phyloP scores from a whole-genome alignment of 2,329 filamentous ascomycete genomes.

The Coniochaeta sp. region DNA sequence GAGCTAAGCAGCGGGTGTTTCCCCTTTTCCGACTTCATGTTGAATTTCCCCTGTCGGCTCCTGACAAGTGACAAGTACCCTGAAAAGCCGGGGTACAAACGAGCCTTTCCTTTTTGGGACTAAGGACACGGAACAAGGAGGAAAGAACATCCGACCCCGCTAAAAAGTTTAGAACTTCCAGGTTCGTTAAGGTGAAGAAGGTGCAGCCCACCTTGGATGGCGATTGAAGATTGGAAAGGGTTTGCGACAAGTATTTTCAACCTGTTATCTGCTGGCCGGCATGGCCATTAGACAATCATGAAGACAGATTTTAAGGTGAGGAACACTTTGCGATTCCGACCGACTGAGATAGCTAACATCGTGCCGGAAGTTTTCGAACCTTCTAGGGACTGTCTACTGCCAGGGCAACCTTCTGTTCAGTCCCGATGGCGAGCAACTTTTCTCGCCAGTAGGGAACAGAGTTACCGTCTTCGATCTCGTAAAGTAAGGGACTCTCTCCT shows the following conservation, averaged over 20 bases:
- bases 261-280: slow-evolving; percentile 13
- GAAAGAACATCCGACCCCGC: slow-evolving; percentile 16
- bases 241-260: slow-evolving; percentile 14
- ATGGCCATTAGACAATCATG: slow-evolving; percentile 56
- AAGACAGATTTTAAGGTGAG: slow-evolving; percentile 97
- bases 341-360: slow-evolving; percentile 6
- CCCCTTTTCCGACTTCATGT: slow-evolving; percentile 1
- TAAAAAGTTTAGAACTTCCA: slow-evolving; percentile 17
- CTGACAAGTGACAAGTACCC: neutral
- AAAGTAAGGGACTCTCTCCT: slow-evolving; percentile 65
- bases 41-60: neutral
- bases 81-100: slow-evolving; percentile 2
- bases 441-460: slow-evolving; percentile 93
- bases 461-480: slow-evolving; percentile 95
- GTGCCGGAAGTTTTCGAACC: slow-evolving; percentile 76
- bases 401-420: slow-evolving; percentile 96
- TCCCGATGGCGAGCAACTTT: slow-evolving; percentile 89
- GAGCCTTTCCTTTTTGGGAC: neutral
- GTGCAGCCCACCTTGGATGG: slow-evolving; percentile 7
- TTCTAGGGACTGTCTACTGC: slow-evolving; percentile 96
- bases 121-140: slow-evolving; percentile 10
- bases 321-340: neutral
- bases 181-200: neutral
- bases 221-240: slow-evolving; percentile 8
- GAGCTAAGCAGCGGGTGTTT: neutral